These are phyloP conservation scores for Coccomyxa sp. DNA, from an alignment of 139 green algal genomes.

Conservation along the genomic window DNA sequence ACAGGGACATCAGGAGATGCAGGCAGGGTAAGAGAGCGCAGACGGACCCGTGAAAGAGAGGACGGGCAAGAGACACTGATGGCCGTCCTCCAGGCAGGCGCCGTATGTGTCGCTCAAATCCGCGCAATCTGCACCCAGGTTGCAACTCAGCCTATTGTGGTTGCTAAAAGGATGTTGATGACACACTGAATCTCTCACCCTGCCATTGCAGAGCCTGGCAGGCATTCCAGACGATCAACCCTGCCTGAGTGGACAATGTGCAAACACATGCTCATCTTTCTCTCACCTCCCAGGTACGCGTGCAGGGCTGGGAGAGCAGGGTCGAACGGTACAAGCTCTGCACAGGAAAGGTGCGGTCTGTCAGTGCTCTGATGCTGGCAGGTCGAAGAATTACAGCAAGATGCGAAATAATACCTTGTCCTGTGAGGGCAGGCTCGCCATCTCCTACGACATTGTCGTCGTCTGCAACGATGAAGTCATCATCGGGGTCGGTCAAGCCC, in stretches of 20 bases:
- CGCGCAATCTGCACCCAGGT: background rate
- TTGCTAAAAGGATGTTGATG: background rate
- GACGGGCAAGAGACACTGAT: background rate
- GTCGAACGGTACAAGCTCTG: background rate
- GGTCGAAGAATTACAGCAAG: too few species aligned
- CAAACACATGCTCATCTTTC: background rate
- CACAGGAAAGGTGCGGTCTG: too few species aligned
- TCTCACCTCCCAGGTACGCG: constrained; percentile 1
- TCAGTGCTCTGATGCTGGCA: too few species aligned
- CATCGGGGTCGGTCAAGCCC: too few species aligned
- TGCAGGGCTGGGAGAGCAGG: background rate
- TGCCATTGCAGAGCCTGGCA: background rate
- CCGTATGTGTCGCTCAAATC: background rate
- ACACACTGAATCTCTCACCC: too few species aligned
- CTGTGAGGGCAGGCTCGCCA: too few species aligned
- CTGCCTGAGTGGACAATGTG: too few species aligned
- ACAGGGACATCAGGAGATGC: background rate
- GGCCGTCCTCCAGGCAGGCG: background rate
- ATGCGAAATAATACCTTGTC: too few species aligned
- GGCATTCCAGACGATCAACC: background rate
- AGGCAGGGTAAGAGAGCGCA: background rate
- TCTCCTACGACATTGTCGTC: too few species aligned
- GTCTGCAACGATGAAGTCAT: too few species aligned
- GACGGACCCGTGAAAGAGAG: background rate
- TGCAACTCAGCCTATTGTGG: background rate